Base-by-base conservation (phyloP, 192 early-diverging fungal species). In the Haplosporangium gracile region DNA sequence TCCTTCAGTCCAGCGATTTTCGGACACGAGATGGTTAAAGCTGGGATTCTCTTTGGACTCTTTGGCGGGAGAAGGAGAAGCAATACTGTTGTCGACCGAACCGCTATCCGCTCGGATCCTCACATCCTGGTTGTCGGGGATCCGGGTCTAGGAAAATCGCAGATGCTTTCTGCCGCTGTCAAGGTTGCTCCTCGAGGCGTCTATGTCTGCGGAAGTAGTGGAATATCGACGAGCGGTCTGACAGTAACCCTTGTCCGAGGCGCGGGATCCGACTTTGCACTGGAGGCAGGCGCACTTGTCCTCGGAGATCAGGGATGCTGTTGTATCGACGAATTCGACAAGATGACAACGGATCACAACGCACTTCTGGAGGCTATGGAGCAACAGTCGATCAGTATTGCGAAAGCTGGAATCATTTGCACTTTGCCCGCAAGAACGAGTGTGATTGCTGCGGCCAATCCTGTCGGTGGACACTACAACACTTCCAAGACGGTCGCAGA, bases 311-410 rank as follows among this genome's bases (percentile, higher is more conserved):
- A 95, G 88, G 97, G 97, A 32, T 94, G 95, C 55, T 98, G 97
- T 74, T 91, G 96, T 26, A 97, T 97, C 77, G 97, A 98, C 79
- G 97, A 98, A 87, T 97, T 98, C 89, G 96, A 97, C 84, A 98
- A 97, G 81, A 95, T 97, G 92, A 94, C 93, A 8, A 91, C 90
- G 26, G 96, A 97, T 57, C 93, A 96, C 87, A 91, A 90, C 91
- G 92, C 96, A 80, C 83, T 94, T 36, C 82, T 96, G 40, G 97
- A 98, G 82, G 96, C 97, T 15, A 97, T 98, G 95, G 94, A 95
- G 79, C 96, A 97, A 81, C 96, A 97, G 79, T 94, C 94, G 2
- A 96, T 97, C 36, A 96, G 95, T 42, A 93, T 98, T 57, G 95
- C 95, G 49, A 97, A 98, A 81, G 95, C 96, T 20, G 97, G 97